Base-by-base conservation (phyloP, 306 rosid species). In the Lupinus albus region DNA sequence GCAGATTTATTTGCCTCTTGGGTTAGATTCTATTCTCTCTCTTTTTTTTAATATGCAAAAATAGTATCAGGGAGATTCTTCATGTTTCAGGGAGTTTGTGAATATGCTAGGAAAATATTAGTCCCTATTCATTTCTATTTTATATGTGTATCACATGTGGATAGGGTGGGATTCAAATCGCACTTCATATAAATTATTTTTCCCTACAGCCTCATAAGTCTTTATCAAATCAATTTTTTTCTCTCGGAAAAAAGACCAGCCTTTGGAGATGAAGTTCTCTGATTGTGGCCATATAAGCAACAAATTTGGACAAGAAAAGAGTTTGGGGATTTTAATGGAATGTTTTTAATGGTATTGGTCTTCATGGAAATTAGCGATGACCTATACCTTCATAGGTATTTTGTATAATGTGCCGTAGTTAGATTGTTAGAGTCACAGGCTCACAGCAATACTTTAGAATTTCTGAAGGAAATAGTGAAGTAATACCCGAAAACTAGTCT, bases 1-100 rank as follows among this genome's bases (percentile, higher is more conserved):
- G 99, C 99, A 16, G 70, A 84, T 54, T 48, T 73, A 54, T 90
- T 93, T 81, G 94, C 97, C 62, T 93, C 96, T 68, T 93, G 99
- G 99, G 99, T 93, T 76, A 83, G 87, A 83, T 60, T 70, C 75
- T 56, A 15, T 25, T 52, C 20, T 75, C 74, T 62, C 68, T 16
- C 67, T 69, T 61, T 70, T 69, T 61, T 15, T 30, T 68, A 46
- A 38, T 67, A 35, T 66, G 32, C 33, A 15, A 13, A 13, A 33
- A 55, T 50, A 4, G 11, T 68, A 52, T 72, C 44, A 55, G 8
- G 72, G 35, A 74, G 28, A 25, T 25, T 41, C 39, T 60, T 62
- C 50, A 42, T 48, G 73, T 56, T 9, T 71, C 46, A 32, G 39
- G 42, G 45, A 45, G n/a, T 52, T 14, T 70, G 41, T 33, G 44